Base-by-base conservation (phyloP, 345 rosid genomes). In the Pistacia vera region DNA sequence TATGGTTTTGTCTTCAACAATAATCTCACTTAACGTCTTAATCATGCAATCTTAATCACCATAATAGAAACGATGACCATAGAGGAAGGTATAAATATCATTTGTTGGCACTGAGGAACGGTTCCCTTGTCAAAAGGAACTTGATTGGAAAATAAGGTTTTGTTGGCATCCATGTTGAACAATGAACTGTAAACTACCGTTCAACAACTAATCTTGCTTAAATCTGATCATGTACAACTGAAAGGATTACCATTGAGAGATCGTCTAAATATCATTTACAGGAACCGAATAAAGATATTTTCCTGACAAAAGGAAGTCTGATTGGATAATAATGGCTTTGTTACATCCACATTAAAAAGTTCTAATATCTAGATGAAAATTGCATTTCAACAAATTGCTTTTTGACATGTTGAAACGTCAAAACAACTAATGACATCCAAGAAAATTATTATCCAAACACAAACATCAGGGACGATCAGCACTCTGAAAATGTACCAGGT, bases 141-240 rank as follows among this genome's bases (percentile, higher is more conserved):
- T 58, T 9, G 61, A 65, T 17, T 30, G 60, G 17, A 54, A 16
- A 33, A 55, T 54, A 18, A 9, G 46, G 20, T 69, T 52, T 69
- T 55, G 63, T 70, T 35, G 38, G 33, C 52, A 70, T 56, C 52
- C 63, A 70, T 1, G 11, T 70, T 8, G 35, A 30, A 46, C 38
- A 41, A 35, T n/a, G 44, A 38, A 36, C 18, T 11, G 46, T 70
- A 36, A 70, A 70, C 63, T 41, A 7, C 73, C 22, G 46, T 30
- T 68, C 38, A 52, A 62, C 52, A 51, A 60, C 49, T 62, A 70
- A 70, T 38, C 63, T 70, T 18, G 38, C 63, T 56, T 36, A 56
- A 11, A 36, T 25, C 73, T 70, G 57, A 70, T 22, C 28, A 56
- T 22, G 22, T 12, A 35, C 38, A 38, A 70, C 8, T 20, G 18